These are phyloP conservation scores for Anisodus acutangulus DNA, from an alignment of 257 asterid species.

Conservation along the genomic window DNA sequence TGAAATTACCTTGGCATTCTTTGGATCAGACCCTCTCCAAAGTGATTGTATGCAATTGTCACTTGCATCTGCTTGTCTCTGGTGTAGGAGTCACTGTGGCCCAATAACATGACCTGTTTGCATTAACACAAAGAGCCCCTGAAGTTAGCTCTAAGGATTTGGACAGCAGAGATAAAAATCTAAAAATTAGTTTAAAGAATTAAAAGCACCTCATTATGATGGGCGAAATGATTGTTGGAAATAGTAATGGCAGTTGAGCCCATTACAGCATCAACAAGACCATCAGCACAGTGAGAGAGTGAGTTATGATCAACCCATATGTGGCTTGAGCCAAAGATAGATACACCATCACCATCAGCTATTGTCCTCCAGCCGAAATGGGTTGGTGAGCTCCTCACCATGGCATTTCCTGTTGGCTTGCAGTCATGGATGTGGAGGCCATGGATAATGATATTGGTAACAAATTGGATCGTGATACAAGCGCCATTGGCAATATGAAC, in stretches of 20 bases:
- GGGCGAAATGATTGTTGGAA: conserved; percentile 84
- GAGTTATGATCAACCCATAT: conserved; percentile 95
- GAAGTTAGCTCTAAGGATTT: neutral
- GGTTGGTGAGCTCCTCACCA: conserved; percentile 85
- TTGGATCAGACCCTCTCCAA: conserved; percentile 93
- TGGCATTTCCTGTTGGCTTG: conserved; percentile 85
- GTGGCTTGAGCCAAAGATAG: conserved; percentile 88
- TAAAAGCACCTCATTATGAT: conserved; percentile 78
- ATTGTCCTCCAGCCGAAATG: conserved; percentile 93
- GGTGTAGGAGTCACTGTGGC: conserved; percentile 86
- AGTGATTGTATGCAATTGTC: conserved; percentile 92
- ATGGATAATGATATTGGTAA: conserved; percentile 77
- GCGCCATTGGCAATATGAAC: conserved; percentile 88
- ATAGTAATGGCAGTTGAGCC: conserved; percentile 92
- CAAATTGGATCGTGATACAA: conserved; percentile 75
- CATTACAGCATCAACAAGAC: conserved; percentile 94
- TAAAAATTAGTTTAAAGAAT: conserved; percentile 2
- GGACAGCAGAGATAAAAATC: conserved; percentile 12
- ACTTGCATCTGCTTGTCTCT: conserved; percentile 95
- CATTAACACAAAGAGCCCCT: neutral
- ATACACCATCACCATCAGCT: conserved; percentile 92
- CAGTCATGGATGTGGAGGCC: conserved; percentile 87
- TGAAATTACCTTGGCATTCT: conserved; percentile 88
- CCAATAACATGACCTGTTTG: conserved; percentile 84
- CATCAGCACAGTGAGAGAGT: conserved; percentile 86